A percentile compares a stretch with the other conserved stretches of the same genome.
Conservation (phyloP, 2,329 filamentous ascomycete genomes). For the Pleoardoris graminearum region DNA sequence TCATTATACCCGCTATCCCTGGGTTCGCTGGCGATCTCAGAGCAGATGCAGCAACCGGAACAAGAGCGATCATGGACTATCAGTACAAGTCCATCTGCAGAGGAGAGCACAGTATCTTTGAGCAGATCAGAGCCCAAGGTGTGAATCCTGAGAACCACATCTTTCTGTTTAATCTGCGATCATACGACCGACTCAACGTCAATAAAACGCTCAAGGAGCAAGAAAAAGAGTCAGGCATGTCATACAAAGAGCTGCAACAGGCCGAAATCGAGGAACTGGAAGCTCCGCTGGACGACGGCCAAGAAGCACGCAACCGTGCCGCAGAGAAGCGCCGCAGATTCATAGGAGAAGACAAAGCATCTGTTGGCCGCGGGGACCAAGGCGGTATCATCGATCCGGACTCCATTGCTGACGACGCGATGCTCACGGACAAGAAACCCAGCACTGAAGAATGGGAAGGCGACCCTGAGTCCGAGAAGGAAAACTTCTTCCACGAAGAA, state of each 20-base stretch:
- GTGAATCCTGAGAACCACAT: slow-evolving; percentile 79
- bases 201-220: slow-evolving; percentile 72
- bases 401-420: slow-evolving; percentile 75
- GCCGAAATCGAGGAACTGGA: slow-evolving; percentile 90
- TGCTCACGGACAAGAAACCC: slow-evolving; percentile 68
- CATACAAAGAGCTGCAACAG: slow-evolving; percentile 83
- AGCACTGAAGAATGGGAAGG: slow-evolving; percentile 78
- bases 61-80: slow-evolving; percentile 93
- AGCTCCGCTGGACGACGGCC: slow-evolving; percentile 45
- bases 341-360: slow-evolving; percentile 44
- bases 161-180: slow-evolving; percentile 91
- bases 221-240: slow-evolving; percentile 79
- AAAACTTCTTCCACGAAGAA: slow-evolving; percentile 93
- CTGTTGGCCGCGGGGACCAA: slow-evolving; percentile 45
- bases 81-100: slow-evolving; percentile 96
- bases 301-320: slow-evolving; percentile 49
- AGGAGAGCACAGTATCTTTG: slow-evolving; percentile 88
- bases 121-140: slow-evolving; percentile 71
- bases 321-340: slow-evolving; percentile 54
- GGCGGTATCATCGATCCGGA: slow-evolving; percentile 59
- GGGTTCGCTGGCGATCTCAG: slow-evolving; percentile 92
- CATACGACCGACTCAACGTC: slow-evolving; percentile 89
- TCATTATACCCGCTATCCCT: slow-evolving; percentile 87
- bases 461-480: slow-evolving; percentile 71
- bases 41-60: slow-evolving; percentile 80